phyloP scores from a whole-genome alignment of 2,329 filamentous ascomycete species.

The Diaporthe nobilis region DNA sequence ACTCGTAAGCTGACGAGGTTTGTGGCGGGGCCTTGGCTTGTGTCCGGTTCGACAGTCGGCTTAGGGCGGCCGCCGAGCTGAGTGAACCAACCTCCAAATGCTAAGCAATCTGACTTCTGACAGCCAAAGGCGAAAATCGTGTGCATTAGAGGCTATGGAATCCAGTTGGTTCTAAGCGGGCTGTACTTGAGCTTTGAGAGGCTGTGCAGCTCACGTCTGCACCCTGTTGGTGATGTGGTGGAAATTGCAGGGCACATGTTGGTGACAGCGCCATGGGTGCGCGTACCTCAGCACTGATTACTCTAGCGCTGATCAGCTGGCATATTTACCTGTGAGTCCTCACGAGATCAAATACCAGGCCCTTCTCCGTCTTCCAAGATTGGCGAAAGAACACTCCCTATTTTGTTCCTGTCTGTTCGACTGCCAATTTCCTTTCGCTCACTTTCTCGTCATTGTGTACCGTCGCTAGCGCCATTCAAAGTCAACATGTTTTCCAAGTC shows the following conservation, averaged over 20 bases:
- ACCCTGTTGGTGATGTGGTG: constrained; percentile 2
- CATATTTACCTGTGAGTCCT: background rate
- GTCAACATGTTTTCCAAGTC: constrained; percentile 38
- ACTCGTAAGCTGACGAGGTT: constrained; percentile 7
- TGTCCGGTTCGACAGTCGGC: background rate
- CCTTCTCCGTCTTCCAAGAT: no score
- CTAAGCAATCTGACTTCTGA: constrained; percentile 12
- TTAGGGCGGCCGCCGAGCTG: constrained; percentile 29
- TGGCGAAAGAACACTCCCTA: background rate
- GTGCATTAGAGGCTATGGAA: background rate
- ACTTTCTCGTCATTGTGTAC: background rate
- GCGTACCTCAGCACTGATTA: background rate
- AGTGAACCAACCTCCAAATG: background rate
- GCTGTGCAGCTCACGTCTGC: constrained; percentile 16
- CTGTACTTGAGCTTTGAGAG: background rate
- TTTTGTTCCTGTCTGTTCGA: background rate
- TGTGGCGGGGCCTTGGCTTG: background rate
- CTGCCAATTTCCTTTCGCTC: background rate
- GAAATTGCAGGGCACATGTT: background rate
- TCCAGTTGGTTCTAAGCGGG: background rate
- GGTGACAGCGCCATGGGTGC: background rate
- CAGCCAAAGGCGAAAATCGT: background rate
- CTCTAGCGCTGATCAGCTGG: constrained; percentile 21
- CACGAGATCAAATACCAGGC: background rate
- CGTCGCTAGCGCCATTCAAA: background rate